Conservation (phyloP, 257 asterid species). For the Nicotiana benthamiana region DNA sequence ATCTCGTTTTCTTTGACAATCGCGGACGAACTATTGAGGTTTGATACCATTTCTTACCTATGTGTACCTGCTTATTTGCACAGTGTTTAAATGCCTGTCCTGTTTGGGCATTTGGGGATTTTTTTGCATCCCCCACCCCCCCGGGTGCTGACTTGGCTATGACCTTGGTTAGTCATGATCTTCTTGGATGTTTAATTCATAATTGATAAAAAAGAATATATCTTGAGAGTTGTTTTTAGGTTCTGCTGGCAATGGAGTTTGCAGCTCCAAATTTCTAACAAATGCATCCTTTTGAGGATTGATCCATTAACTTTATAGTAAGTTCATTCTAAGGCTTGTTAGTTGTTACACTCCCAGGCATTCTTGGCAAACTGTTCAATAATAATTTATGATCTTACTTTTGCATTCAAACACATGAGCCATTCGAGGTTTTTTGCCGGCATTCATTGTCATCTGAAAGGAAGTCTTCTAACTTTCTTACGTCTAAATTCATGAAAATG, state of each 20-base stretch:
- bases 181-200: background rate
- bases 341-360: background rate
- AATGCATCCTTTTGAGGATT: background rate
- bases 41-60: background rate
- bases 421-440: background rate
- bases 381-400: background rate
- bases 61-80: no score
- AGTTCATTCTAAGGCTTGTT: background rate
- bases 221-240: background rate
- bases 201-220: background rate
- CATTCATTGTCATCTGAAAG: background rate
- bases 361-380: background rate
- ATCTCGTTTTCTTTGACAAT: slow-evolving; percentile 19
- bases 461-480: background rate
- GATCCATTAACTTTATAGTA: background rate
- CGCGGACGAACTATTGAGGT: slow-evolving; percentile 37
- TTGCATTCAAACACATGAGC: background rate
- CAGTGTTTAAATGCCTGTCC: no score
- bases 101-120: no score
- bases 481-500: background rate
- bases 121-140: no score
- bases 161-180: no score
- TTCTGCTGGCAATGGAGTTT: background rate
- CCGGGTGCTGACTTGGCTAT: no score
- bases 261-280: background rate